Percentiles rank a stretch among this genome's conserved stretches.
Conservation (phyloP, 73 alveolate species). For the Blepharisma stoltei region DNA sequence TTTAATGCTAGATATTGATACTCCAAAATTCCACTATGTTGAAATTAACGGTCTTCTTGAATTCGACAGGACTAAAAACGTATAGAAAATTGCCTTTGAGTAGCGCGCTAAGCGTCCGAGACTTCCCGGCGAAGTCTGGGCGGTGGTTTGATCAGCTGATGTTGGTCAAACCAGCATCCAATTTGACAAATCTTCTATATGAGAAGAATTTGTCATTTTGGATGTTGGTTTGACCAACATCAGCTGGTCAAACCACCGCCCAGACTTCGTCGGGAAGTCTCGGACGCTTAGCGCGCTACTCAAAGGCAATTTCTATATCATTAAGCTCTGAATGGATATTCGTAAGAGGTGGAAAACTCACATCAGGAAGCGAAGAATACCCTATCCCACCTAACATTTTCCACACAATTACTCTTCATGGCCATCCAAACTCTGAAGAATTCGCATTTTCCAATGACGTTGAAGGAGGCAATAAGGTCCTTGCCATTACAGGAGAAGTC, state of each 20-base stretch:
- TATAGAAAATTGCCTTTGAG: too few species aligned
- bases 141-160: too few species aligned
- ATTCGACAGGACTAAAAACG: not conserved
- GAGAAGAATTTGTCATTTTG: too few species aligned
- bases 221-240: too few species aligned
- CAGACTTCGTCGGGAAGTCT: too few species aligned
- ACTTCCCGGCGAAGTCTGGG: too few species aligned
- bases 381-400: not conserved
- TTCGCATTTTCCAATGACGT: conserved; percentile 4
- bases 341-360: not conserved
- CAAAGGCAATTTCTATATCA: too few species aligned
- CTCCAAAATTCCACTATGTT: not conserved
- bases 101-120: too few species aligned
- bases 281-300: too few species aligned
- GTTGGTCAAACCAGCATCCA: too few species aligned
- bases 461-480: conserved; percentile 25
- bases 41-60: conserved; percentile 27
- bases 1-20: not conserved
- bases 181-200: too few species aligned
- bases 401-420: not conserved
- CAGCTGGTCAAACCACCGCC: too few species aligned
- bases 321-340: conserved; percentile 1
- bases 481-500: conserved; percentile 7
- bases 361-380: not conserved
- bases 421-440: not conserved